Evolutionary conservation across 495 filamentous ascomycete species (phyloP).

Genomic region (Saxophila tyrrhenica): DNA sequence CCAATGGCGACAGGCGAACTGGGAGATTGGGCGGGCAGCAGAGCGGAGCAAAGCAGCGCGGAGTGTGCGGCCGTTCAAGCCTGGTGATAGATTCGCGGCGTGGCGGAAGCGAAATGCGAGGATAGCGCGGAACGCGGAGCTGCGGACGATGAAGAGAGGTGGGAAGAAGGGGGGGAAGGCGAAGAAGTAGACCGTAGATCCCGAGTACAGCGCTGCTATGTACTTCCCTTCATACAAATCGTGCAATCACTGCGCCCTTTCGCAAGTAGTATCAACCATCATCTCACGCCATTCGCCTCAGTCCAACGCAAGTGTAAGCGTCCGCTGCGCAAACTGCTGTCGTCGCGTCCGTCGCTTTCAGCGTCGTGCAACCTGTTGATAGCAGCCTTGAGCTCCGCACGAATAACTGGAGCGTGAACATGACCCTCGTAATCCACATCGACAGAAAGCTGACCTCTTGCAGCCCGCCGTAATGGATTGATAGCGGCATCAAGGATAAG

Average conservation of each 20-base stretch:
- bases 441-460: not conserved
- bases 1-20: conserved; percentile 75
- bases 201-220: too few relatives aligned
- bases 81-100: conserved; percentile 47
- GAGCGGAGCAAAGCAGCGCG: conserved; percentile 32
- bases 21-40: conserved; percentile 62
- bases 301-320: too few relatives aligned
- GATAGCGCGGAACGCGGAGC: conserved; percentile 43
- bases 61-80: conserved; percentile 32
- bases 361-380: too few relatives aligned
- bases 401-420: too few relatives aligned
- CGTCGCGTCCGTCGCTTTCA: too few relatives aligned
- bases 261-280: too few relatives aligned
- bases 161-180: conserved; percentile 27
- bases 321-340: too few relatives aligned
- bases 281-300: too few relatives aligned
- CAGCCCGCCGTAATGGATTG: not conserved
- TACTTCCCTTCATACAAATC: too few relatives aligned
- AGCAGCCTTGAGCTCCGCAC: too few relatives aligned
- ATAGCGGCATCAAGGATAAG: not conserved
- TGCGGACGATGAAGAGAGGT: conserved; percentile 46
- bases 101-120: conserved; percentile 49
- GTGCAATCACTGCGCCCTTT: too few relatives aligned
- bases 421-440: not conserved
- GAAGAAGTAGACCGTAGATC: not conserved